phyloP scores from a whole-genome alignment of 1,284 basidiomycete species.

The Crucibulum parvulum region DNA sequence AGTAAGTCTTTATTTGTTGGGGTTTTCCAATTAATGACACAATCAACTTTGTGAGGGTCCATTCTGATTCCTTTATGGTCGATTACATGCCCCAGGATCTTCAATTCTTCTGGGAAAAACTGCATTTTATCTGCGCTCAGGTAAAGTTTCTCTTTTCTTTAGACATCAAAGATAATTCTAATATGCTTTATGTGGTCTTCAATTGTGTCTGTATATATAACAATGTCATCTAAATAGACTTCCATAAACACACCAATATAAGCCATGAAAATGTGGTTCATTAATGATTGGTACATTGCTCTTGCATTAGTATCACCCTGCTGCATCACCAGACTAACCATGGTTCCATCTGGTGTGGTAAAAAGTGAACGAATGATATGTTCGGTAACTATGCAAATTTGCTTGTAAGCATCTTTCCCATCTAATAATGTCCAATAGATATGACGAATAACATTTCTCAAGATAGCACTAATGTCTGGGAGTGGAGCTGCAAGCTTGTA shows the following conservation, averaged over 20 bases:
- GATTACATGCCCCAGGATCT: neutral
- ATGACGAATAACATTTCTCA: neutral
- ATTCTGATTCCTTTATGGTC: neutral
- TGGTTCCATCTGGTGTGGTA: neutral
- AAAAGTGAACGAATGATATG: neutral
- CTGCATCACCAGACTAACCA: neutral
- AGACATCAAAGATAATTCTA: conserved; percentile 23
- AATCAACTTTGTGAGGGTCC: neutral
- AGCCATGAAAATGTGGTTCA: too few species aligned
- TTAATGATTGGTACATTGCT: neutral
- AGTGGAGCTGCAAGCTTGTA: neutral
- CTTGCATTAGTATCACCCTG: neutral
- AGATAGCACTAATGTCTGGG: neutral
- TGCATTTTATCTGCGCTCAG: conserved; percentile 27
- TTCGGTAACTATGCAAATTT: neutral
- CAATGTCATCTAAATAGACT: conserved; percentile 16
- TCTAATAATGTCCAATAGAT: neutral
- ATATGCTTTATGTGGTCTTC: conserved; percentile 41
- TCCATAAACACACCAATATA: neutral
- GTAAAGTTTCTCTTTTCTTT: conserved; percentile 23
- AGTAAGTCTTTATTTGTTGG: neutral
- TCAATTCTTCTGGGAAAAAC: neutral
- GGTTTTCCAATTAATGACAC: neutral
- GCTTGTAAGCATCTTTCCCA: neutral
- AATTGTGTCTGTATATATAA: conserved; percentile 21